Evolutionary conservation across 1,284 basidiomycete species (phyloP).

Genomic region (Marasmius oreades): DNA sequence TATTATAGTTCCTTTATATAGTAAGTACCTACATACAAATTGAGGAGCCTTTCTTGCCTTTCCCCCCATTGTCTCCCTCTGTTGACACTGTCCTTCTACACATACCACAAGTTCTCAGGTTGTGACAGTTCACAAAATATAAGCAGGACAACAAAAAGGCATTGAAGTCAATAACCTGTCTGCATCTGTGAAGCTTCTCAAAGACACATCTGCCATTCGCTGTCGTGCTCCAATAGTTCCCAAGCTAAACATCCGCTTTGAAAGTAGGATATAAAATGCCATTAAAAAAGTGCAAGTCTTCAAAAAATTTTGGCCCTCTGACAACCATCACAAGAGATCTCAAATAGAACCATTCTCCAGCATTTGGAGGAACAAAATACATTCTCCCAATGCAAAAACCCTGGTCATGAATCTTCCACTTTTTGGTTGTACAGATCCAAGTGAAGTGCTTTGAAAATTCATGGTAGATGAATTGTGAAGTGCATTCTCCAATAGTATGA

Average conservation of each 20-base stretch:
- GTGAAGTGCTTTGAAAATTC: slow-evolving; percentile 34
- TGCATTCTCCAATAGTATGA: slow-evolving; percentile 21
- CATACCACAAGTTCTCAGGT: slow-evolving; percentile 35
- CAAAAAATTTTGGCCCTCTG: slow-evolving; percentile 32
- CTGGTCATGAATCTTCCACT: slow-evolving; percentile 26
- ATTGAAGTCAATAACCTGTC: slow-evolving; percentile 32
- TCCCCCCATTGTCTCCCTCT: too few species aligned
- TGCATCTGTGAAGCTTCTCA: slow-evolving; percentile 41
- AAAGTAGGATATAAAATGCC: slow-evolving; percentile 25
- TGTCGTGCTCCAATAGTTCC: slow-evolving; percentile 42
- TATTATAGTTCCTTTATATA: too few species aligned
- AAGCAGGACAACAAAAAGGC: slow-evolving; percentile 39
- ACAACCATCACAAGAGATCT: slow-evolving; percentile 33
- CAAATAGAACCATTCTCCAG: slow-evolving; percentile 35
- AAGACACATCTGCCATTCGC: slow-evolving; percentile 39
- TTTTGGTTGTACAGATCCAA: slow-evolving; percentile 12
- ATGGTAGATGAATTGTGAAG: slow-evolving; percentile 33
- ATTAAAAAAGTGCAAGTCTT: slow-evolving; percentile 27
- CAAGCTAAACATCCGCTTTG: slow-evolving; percentile 32
- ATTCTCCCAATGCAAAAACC: slow-evolving; percentile 33
- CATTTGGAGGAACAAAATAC: slow-evolving; percentile 29
- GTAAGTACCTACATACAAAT: too few species aligned
- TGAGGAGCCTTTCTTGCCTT: too few species aligned
- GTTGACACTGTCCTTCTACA: too few species aligned
- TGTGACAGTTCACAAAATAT: slow-evolving; percentile 27